Evolutionary conservation across 805 yeast genomes (phyloP).

Genomic region (Metschnikowia lunata): DNA sequence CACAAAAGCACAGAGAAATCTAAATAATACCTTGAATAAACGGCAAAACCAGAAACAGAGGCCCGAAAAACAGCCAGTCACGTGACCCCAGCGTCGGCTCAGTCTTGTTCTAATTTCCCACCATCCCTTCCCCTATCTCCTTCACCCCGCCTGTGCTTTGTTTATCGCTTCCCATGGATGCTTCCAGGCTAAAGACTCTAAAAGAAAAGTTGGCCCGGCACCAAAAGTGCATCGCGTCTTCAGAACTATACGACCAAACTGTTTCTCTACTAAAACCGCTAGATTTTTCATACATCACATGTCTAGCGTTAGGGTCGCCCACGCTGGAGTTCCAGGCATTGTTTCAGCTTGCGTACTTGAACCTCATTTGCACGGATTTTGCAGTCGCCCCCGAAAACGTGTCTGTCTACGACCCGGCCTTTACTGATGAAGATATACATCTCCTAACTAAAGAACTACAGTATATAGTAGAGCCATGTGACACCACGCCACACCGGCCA

Average conservation of each 20-base stretch:
- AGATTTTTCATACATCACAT: slow-evolving; percentile 41
- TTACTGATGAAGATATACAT: slow-evolving; percentile 41
- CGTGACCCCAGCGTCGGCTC: too few relatives aligned
- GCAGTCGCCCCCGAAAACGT: slow-evolving; percentile 20
- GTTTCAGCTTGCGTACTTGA: slow-evolving; percentile 60
- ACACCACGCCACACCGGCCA: background rate
- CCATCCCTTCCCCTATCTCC: too few relatives aligned
- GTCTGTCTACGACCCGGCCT: slow-evolving; percentile 64
- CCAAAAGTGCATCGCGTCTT: background rate
- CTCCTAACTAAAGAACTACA: slow-evolving; percentile 18
- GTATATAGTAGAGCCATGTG: slow-evolving; percentile 15
- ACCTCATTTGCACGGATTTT: slow-evolving; percentile 31
- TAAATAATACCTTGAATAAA: too few relatives aligned
- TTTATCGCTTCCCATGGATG: background rate
- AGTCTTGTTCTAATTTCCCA: too few relatives aligned
- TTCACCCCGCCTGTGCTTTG: too few relatives aligned
- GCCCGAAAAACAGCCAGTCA: too few relatives aligned
- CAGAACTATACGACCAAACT: background rate
- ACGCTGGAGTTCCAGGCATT: slow-evolving; percentile 53
- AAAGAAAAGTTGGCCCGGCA: slow-evolving; percentile 1
- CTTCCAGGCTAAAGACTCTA: background rate
- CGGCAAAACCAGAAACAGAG: too few relatives aligned
- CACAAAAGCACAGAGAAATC: too few relatives aligned
- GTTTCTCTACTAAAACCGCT: slow-evolving; percentile 1
- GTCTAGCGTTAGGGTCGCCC: slow-evolving; percentile 72